Conservation (phyloP, 2,329 filamentous ascomycete species). For the Beauveria sp. region DNA sequence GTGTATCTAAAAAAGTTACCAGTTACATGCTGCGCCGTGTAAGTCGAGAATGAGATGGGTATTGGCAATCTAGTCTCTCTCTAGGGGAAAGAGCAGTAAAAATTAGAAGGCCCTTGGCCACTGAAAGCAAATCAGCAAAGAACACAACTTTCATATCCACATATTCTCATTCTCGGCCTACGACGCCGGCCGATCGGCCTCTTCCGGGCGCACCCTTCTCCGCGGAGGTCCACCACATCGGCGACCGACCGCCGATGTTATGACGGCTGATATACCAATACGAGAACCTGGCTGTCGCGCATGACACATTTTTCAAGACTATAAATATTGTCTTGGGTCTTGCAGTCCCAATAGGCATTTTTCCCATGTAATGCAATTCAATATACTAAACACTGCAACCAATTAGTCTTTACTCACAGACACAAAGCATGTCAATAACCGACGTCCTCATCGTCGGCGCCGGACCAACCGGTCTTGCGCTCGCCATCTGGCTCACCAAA, state of each 20-base stretch:
- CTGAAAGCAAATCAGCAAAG: not conserved
- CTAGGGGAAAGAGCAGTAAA: not conserved
- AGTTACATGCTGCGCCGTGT: too few relatives aligned
- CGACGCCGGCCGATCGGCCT: not conserved
- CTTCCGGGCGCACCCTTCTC: not conserved
- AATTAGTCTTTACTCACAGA: not conserved
- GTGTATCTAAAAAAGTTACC: too few relatives aligned
- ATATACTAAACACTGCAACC: not conserved
- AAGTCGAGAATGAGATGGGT: too few relatives aligned
- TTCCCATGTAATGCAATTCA: too few relatives aligned
- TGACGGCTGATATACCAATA: not conserved
- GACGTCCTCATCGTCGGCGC: slow-evolving; percentile 10
- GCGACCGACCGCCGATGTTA: not conserved
- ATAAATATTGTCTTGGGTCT: not conserved
- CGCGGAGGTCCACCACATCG: not conserved
- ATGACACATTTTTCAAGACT: not conserved
- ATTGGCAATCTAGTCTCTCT: too few relatives aligned
- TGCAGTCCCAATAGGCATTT: too few relatives aligned
- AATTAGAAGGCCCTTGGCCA: too few relatives aligned
- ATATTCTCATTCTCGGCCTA: not conserved
- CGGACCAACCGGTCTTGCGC: slow-evolving; percentile 7
- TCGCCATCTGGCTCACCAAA: slow-evolving; percentile 11
- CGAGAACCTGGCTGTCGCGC: not conserved
- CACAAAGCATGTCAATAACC: not conserved
- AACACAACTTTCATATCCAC: too few relatives aligned